Conservation (phyloP, 2,329 filamentous ascomycete species). For the Xylaria hypoxylon region DNA sequence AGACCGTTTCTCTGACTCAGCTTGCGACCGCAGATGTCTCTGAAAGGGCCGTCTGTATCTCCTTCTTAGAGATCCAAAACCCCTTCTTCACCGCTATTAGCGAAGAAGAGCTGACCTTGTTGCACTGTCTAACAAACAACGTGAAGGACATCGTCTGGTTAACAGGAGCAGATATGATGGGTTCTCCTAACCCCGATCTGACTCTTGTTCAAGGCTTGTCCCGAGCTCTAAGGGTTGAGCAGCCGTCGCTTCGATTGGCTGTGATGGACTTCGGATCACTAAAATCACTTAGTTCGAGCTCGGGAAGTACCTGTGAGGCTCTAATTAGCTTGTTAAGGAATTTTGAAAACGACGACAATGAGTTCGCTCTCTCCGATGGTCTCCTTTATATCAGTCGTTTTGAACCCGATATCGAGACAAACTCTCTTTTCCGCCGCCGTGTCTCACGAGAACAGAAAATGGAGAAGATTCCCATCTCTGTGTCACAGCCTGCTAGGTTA, state of each 20-base stretch:
- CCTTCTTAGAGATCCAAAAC: conserved; percentile 24
- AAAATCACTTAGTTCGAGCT: not conserved
- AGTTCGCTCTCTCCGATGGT: conserved; percentile 23
- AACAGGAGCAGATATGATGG: conserved; percentile 35
- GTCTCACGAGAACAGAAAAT: not conserved
- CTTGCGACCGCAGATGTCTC: not conserved
- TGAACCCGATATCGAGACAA: conserved; percentile 35
- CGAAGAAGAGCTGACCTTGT: conserved; percentile 5
- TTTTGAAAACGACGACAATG: conserved; percentile 17
- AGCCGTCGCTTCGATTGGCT: conserved; percentile 27
- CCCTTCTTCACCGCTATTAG: conserved; percentile 23
- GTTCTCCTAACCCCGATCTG: conserved; percentile 26
- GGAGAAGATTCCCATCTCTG: conserved; percentile 9
- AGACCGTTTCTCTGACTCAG: not conserved
- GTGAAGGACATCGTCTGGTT: conserved; percentile 31
- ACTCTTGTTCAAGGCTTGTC: conserved; percentile 35
- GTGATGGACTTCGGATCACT: conserved; percentile 33
- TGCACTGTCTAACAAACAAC: conserved; percentile 21
- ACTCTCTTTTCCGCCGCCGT: conserved; percentile 35
- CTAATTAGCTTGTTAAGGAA: too few species aligned
- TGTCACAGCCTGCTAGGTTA: conserved; percentile 28
- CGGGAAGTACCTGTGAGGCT: too few species aligned
- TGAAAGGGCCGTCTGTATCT: conserved; percentile 18
- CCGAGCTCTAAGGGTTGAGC: conserved; percentile 40
- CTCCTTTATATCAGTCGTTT: conserved; percentile 40